Conservation (phyloP, 75 land plant species). For the Picea sitchensis region DNA sequence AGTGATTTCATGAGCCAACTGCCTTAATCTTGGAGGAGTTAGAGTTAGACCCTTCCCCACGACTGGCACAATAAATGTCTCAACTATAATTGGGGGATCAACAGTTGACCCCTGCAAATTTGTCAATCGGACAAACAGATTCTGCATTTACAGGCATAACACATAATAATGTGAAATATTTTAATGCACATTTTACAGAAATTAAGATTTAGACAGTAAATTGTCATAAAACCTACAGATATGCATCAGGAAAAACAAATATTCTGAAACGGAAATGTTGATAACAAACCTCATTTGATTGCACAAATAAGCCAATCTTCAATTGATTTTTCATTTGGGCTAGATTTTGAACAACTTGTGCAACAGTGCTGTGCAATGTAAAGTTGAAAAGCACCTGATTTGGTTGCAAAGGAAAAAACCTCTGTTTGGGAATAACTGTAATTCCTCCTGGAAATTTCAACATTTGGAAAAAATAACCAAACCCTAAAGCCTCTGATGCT, state of each 20-base stretch:
- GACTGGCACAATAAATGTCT: constrained; percentile 19
- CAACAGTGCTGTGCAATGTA: constrained; percentile 12
- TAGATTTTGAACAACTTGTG: constrained; percentile 15
- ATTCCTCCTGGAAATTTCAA: constrained; percentile 26
- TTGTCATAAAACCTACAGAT: background rate
- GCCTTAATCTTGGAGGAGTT: constrained; percentile 16
- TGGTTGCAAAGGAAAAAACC: constrained; percentile 10
- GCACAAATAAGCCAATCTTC: constrained; percentile 6
- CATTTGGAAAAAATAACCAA: constrained; percentile 13
- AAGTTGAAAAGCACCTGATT: constrained; percentile 14
- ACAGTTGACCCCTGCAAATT: constrained; percentile 20
- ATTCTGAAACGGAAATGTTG: background rate
- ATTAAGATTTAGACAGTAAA: background rate
- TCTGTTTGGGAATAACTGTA: constrained; percentile 18
- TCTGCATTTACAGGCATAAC: constrained; percentile 15
- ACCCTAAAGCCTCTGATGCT: constrained; percentile 10
- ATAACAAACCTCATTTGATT: constrained; percentile 15
- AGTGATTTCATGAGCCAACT: constrained; percentile 16
- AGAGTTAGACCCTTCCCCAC: constrained; percentile 16
- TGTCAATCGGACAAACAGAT: constrained; percentile 15
- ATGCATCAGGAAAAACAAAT: constrained; percentile 4
- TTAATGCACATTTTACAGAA: background rate
- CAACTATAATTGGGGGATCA: constrained; percentile 15
- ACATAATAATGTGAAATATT: background rate
- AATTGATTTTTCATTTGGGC: constrained; percentile 14